phyloP scores from a whole-genome alignment of 2,329 filamentous ascomycete genomes.

The Microascus cirrosus region DNA sequence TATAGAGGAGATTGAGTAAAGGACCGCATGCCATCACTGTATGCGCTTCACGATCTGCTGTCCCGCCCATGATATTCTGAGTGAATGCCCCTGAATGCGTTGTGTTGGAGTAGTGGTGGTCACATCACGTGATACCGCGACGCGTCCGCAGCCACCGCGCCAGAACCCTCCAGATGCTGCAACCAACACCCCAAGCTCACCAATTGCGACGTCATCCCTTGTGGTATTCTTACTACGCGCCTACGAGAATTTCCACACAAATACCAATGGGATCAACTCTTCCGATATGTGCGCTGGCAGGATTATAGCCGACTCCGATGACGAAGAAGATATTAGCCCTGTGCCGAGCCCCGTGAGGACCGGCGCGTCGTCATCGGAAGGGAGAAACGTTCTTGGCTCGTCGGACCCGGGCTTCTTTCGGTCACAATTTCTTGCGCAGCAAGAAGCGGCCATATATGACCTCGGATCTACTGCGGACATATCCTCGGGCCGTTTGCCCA shows the following conservation, averaged over 20 bases:
- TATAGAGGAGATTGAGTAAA: slow-evolving; percentile 52
- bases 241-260: neutral
- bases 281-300: slow-evolving; percentile 2
- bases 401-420: slow-evolving; percentile 38
- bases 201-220: neutral
- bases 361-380: neutral
- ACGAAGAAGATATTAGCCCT: slow-evolving; percentile 17
- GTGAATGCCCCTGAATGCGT: neutral
- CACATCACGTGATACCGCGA: neutral
- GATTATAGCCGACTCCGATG: slow-evolving; percentile 27
- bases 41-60: neutral
- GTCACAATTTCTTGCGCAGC: slow-evolving; percentile 34
- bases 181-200: neutral
- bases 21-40: neutral
- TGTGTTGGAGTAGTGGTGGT: neutral
- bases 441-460: slow-evolving; percentile 13
- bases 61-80: neutral
- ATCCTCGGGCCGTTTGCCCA: neutral
- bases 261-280: neutral
- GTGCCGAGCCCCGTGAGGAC: slow-evolving; percentile 9
- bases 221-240: neutral
- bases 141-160: neutral
- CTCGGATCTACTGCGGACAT: neutral
- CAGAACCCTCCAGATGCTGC: neutral
- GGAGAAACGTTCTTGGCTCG: slow-evolving; percentile 15